Base-by-base conservation (phyloP, 2,329 filamentous ascomycete species). In the Calonectria naviculata region DNA sequence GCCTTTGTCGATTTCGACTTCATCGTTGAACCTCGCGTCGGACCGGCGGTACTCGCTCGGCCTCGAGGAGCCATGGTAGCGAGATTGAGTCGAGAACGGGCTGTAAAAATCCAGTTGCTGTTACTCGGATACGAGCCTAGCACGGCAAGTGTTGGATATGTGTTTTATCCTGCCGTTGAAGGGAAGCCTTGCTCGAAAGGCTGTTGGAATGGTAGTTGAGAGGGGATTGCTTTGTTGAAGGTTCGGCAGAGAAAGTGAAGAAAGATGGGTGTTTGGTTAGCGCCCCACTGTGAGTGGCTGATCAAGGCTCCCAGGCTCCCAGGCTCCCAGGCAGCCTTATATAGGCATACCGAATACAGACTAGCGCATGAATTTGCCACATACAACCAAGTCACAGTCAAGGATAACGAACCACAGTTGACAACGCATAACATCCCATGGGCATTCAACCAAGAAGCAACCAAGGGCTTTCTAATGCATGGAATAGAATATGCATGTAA, bases 41-140 rank as follows among this genome's bases (percentile, higher is more conserved):
- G 81, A 36, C 77, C 77, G 56, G 78, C 68, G 65, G 77, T 76
- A 46, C 58, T 68, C 42, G 78, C 76, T 71, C 80, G 75, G 67
- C 82, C 82, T 70, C 81, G 79, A 34, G 82, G 82, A 67, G 82
- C 82, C 82, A 84, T 84, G 46, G 62, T 71, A 47, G 49, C 67
- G 47, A 67, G 65, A 28, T 63, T 62, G 61, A 65, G 34, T 65
- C 42, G n/a, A 19, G 36, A 42, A 38, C 49, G 65, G 44, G 56
- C 8, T 9, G 29, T 15, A 54, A 9, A 46, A 26, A 24, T 31
- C 4, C 12, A 5, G 61, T 9, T 21, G 36, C 38, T 49, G 8
- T 46, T 28, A 24, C 62, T 46, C 42, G 34, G 36, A 31, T 46
- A 31, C 21, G 41, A 29, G 26, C 54, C 42, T 65, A 26, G 26